A percentile compares a stretch with the other conserved stretches of the same genome.
Conservation (phyloP, 371 early-diverging fungal species). For the Lichtheimia ramosa region DNA sequence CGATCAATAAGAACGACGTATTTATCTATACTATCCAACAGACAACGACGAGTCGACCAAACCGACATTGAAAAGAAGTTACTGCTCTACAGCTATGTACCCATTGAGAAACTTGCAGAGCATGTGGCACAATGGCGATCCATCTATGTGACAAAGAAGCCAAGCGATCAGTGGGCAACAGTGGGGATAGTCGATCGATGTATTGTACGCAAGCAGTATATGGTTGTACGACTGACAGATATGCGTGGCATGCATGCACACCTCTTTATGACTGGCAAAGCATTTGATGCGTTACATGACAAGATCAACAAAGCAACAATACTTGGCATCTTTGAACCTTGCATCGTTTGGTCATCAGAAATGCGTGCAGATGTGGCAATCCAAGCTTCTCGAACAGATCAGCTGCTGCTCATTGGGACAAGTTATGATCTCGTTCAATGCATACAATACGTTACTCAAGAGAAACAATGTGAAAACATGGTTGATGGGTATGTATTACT, state of each 20-base stretch:
- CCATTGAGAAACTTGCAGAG: constrained; percentile 11
- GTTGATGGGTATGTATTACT: constrained; percentile 26
- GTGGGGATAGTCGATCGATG: constrained; percentile 35
- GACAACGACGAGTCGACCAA: background rate
- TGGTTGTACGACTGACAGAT: constrained; percentile 30
- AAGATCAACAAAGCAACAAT: constrained; percentile 25
- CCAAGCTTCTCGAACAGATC: constrained; percentile 25
- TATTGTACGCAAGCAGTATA: constrained; percentile 13
- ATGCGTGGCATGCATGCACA: constrained; percentile 26
- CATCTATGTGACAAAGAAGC: constrained; percentile 31
- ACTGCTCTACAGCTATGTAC: constrained; percentile 4
- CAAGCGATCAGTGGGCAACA: constrained; percentile 34
- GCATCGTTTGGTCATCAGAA: constrained; percentile 25
- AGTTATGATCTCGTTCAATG: constrained; percentile 39
- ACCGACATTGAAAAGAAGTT: constrained; percentile 2
- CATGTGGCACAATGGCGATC: constrained; percentile 16
- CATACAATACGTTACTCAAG: constrained; percentile 15
- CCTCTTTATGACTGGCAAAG: constrained; percentile 33
- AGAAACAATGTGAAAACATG: constrained; percentile 31
- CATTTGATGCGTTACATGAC: constrained; percentile 18
- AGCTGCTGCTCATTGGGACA: constrained; percentile 34
- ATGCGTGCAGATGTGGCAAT: constrained; percentile 19
- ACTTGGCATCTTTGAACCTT: constrained; percentile 27
- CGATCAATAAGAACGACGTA: background rate
- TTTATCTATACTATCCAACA: background rate